Percentiles rank a stretch among this genome's conserved stretches.
Evolutionary conservation across 495 filamentous ascomycete genomes (phyloP).

Genomic region (Amniculicola lignicola): DNA sequence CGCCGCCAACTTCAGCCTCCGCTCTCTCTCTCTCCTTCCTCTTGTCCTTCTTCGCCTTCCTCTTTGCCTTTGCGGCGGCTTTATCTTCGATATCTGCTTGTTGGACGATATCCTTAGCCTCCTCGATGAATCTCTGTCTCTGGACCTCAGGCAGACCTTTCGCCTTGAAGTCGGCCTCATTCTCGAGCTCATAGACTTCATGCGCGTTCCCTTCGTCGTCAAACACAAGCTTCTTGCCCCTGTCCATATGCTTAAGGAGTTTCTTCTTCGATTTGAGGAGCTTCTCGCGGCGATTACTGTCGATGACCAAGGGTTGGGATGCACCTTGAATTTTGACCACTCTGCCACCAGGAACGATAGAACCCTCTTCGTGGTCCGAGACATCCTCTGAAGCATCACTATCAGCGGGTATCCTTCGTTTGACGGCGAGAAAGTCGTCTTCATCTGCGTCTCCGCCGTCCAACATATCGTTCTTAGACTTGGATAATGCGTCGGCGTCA

Average conservation of each 20-base stretch:
- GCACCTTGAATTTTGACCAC: constrained; percentile 46
- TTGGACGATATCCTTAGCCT: constrained; percentile 67
- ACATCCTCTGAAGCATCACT: constrained; percentile 13
- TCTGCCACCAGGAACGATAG: constrained; percentile 36
- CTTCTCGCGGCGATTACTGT: constrained; percentile 91
- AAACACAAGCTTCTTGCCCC: constrained; percentile 78
- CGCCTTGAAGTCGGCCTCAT: constrained; percentile 72
- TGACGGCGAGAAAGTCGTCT: constrained; percentile 84
- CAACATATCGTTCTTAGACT: constrained; percentile 25
- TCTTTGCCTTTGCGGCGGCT: constrained; percentile 71
- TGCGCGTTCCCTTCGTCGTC: constrained; percentile 88
- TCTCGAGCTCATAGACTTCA: constrained; percentile 80
- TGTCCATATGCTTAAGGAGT: constrained; percentile 79
- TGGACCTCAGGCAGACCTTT: constrained; percentile 72
- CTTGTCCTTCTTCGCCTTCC: constrained; percentile 82
- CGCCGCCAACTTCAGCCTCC: constrained; percentile 40
- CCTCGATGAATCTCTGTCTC: constrained; percentile 69
- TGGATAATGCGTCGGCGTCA: background rate
- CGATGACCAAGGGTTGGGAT: constrained; percentile 69
- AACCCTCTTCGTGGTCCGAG: constrained; percentile 36
- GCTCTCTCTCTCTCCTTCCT: constrained; percentile 69
- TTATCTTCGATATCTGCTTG: constrained; percentile 81
- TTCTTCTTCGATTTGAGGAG: constrained; percentile 92
- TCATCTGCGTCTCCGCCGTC: constrained; percentile 54
- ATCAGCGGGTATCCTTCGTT: constrained; percentile 66